Evolutionary conservation across 208 protist species (phyloP).

Genomic region (Leishmania arabica): DNA sequence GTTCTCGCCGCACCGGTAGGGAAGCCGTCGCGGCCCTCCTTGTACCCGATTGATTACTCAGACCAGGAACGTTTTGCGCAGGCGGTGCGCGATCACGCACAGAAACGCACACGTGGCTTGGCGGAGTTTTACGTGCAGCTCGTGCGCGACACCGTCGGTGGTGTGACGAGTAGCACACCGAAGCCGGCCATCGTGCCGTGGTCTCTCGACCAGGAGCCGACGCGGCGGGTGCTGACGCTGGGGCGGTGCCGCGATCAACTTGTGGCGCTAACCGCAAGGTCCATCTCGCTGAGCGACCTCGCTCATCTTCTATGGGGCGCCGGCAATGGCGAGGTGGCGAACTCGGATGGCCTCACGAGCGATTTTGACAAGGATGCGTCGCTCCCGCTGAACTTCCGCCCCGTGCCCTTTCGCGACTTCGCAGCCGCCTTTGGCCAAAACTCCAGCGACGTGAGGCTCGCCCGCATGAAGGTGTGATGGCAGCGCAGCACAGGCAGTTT

Average conservation of each 20-base stretch:
- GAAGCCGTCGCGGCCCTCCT: slow-evolving; percentile 4
- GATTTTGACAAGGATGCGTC: not conserved
- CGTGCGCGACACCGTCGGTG: slow-evolving; percentile 53
- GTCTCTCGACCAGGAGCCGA: slow-evolving; percentile 43
- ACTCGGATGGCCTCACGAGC: not conserved
- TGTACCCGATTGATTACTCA: slow-evolving; percentile 47
- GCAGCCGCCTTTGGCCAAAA: slow-evolving; percentile 66
- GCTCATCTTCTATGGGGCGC: slow-evolving; percentile 67
- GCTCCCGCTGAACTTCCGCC: slow-evolving; percentile 24
- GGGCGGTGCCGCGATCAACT: slow-evolving; percentile 68
- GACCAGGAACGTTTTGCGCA: slow-evolving; percentile 68
- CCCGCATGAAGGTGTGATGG: slow-evolving; percentile 61
- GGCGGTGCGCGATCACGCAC: slow-evolving; percentile 74
- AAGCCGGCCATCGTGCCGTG: slow-evolving; percentile 30
- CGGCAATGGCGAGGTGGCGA: not conserved
- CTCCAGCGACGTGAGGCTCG: slow-evolving; percentile 36
- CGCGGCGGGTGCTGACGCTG: slow-evolving; percentile 52
- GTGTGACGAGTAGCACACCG: slow-evolving; percentile 35
- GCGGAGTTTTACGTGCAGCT: slow-evolving; percentile 85
- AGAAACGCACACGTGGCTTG: slow-evolving; percentile 62
- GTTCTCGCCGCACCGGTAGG: slow-evolving; percentile 29
- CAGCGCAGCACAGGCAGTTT: not conserved
- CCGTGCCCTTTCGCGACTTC: slow-evolving; percentile 68
- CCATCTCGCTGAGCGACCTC: slow-evolving; percentile 52
- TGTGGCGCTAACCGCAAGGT: slow-evolving; percentile 63